Evolutionary conservation across 768 basidiomycete genomes (phyloP).

Genomic region (Tremella yokohamensis): DNA sequence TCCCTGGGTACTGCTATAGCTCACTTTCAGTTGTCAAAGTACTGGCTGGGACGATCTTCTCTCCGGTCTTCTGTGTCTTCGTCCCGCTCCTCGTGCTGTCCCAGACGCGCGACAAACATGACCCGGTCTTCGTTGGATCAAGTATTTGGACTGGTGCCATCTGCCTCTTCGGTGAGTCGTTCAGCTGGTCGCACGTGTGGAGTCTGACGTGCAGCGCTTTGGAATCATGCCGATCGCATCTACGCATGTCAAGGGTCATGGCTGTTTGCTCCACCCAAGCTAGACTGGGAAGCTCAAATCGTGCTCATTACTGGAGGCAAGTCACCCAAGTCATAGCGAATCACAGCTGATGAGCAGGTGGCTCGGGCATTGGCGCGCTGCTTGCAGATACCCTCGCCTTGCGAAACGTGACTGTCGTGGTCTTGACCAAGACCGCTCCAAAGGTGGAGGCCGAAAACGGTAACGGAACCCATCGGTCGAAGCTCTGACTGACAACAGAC

Average conservation of each 20-base stretch:
- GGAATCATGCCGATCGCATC: constrained; percentile 67
- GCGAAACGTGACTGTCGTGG: constrained; percentile 74
- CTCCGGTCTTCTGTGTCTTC: constrained; percentile 79
- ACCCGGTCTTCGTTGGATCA: constrained; percentile 57
- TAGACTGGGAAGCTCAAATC: constrained; percentile 86
- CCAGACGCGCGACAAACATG: constrained; percentile 59
- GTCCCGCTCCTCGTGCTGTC: constrained; percentile 74
- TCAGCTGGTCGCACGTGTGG: background rate
- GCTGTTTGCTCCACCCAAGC: constrained; percentile 59
- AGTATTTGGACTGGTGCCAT: constrained; percentile 61
- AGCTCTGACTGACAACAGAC: constrained; percentile 53
- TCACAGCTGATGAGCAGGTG: constrained; percentile 55
- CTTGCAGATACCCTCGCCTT: constrained; percentile 82
- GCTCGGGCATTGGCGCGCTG: constrained; percentile 83
- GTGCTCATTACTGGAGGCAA: constrained; percentile 86
- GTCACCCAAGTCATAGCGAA: constrained; percentile 22
- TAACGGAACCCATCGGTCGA: constrained; percentile 40
- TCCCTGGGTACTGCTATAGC: background rate
- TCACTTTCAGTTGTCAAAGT: constrained; percentile 66
- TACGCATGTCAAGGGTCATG: constrained; percentile 69
- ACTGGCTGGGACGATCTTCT: constrained; percentile 71
- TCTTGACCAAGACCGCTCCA: constrained; percentile 77
- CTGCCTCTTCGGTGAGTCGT: constrained; percentile 64
- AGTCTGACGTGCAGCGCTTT: constrained; percentile 57
- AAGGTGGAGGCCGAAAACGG: constrained; percentile 64